Evolutionary conservation across 2,329 filamentous ascomycete species (phyloP).

Genomic region (Lachnellula arida): DNA sequence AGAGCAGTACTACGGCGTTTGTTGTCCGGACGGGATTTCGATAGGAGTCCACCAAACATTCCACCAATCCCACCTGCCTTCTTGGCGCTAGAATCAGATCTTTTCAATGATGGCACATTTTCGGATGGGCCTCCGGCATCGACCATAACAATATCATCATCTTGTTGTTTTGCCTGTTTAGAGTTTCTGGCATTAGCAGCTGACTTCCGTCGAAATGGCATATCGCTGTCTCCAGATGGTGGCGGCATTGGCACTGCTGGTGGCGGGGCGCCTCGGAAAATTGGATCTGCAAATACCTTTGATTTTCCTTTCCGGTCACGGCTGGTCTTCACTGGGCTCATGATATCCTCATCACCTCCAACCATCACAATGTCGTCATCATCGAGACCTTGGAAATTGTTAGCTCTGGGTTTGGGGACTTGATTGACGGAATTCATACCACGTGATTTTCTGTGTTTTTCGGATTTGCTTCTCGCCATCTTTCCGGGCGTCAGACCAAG

Average conservation of each 20-base stretch:
- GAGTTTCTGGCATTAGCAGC: slow-evolving; percentile 42
- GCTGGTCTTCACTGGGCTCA: slow-evolving; percentile 43
- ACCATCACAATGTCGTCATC: slow-evolving; percentile 50
- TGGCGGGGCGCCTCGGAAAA: slow-evolving; percentile 18
- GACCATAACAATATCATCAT: slow-evolving; percentile 58
- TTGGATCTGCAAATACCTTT: slow-evolving; percentile 37
- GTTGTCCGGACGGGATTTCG: slow-evolving; percentile 41
- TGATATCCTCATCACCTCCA: slow-evolving; percentile 38
- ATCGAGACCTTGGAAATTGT: slow-evolving; percentile 25
- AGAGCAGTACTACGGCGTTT: slow-evolving; percentile 47
- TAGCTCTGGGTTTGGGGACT: slow-evolving; percentile 9
- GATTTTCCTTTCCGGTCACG: slow-evolving; percentile 38
- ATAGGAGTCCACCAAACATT: slow-evolving; percentile 56
- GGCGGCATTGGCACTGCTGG: slow-evolving; percentile 31
- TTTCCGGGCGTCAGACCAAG: slow-evolving; percentile 55
- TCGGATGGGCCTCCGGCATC: slow-evolving; percentile 46
- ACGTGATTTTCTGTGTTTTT: slow-evolving; percentile 43
- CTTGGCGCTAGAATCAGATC: slow-evolving; percentile 58
- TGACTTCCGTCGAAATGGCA: slow-evolving; percentile 25
- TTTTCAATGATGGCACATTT: slow-evolving; percentile 39
- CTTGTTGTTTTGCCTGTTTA: slow-evolving; percentile 59
- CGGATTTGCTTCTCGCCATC: slow-evolving; percentile 44
- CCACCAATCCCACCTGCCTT: slow-evolving; percentile 55
- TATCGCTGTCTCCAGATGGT: slow-evolving; percentile 20
- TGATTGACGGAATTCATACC: slow-evolving; percentile 25